Percentiles rank a stretch among this genome's conserved stretches.
Evolutionary conservation across 495 filamentous ascomycete genomes (phyloP).

Genomic region (Pyrenula massariospora): DNA sequence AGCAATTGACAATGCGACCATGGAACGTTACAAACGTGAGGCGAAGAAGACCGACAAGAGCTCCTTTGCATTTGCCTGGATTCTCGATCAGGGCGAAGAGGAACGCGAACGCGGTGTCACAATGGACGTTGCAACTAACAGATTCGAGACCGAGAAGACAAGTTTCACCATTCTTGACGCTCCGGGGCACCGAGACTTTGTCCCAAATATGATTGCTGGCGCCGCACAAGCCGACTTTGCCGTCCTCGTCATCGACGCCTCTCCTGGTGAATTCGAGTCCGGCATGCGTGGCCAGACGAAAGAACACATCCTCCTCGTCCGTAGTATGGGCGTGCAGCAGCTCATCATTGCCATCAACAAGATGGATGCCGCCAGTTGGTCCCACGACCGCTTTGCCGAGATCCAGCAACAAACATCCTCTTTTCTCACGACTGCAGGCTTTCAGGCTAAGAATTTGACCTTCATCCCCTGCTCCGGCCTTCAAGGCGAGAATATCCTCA

Average conservation of each 20-base stretch:
- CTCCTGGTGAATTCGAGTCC: conserved; percentile 79
- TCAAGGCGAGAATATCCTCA: conserved; percentile 73
- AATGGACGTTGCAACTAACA: conserved; percentile 89
- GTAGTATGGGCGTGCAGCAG: conserved; percentile 82
- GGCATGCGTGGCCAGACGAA: conserved; percentile 89
- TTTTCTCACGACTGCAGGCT: conserved; percentile 73
- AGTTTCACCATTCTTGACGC: conserved; percentile 92
- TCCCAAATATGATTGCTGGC: conserved; percentile 98
- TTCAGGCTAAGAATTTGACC: conserved; percentile 62
- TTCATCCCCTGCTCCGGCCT: conserved; percentile 88
- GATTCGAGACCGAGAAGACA: conserved; percentile 78
- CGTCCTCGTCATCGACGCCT: conserved; percentile 84
- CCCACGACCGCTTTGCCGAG: conserved; percentile 65
- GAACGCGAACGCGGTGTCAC: conserved; percentile 87
- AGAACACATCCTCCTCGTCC: conserved; percentile 80
- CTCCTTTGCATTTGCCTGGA: conserved; percentile 94
- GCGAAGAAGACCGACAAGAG: conserved; percentile 86
- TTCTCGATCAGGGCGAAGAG: conserved; percentile 79
- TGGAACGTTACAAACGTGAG: conserved; percentile 80
- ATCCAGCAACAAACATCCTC: conserved; percentile 73
- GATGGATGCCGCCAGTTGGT: conserved; percentile 77
- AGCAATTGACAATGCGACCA: conserved; percentile 72
- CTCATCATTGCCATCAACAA: conserved; percentile 92
- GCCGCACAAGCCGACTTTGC: conserved; percentile 95
- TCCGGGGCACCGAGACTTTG: conserved; percentile 88